Evolutionary conservation across 345 rosid genomes (phyloP), one percentile per base, ranked within the genome.

Genomic region (Geranium brycei): DNA sequence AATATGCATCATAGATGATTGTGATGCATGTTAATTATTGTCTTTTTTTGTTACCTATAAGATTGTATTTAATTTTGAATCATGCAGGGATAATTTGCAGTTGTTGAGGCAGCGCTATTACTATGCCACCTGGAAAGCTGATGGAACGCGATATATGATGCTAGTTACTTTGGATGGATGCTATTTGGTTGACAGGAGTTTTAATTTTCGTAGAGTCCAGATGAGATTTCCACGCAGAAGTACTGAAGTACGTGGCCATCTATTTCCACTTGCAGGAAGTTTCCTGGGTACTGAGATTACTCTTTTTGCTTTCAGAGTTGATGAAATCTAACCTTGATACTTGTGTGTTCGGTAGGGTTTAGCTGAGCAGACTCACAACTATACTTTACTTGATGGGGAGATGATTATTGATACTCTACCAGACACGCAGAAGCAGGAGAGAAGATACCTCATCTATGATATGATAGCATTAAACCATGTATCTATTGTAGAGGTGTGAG

Each of bases 81-180:
- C 31, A 51, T 80, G 75, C 87, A 93, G 99, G 74, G 97, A 93
- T 1, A 93, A 93, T 70, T 77, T 93, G 66, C 97, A 86, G 78
- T 80, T 90, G 40, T 73, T 93, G 68, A 88, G 99, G 74, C 97
- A 90, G 73, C 83, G 96, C 1, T 93, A 93, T 77, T 93, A 93
- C 74, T 90, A 88, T 78, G 99, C 99, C 66, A 93, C 99, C 4
- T 93, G 99, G 99, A 93, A 93, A 75, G 99, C 99, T 65, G 99
- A 90, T 76, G 99, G 99, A 72, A 93, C 97, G 6, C 81, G 99
- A 70, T 93, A 93, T 69, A 86, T 93, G 99, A 86, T 93, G 99
- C 80, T 93, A 58, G 85, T 93, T 71, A 90, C 84, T 62, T 60
- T 78, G 51, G 97, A 90, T 79, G 99, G 97, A 16, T 93, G 99